Conservation (phyloP, 306 rosid species). For the Canavalia gladiata region DNA sequence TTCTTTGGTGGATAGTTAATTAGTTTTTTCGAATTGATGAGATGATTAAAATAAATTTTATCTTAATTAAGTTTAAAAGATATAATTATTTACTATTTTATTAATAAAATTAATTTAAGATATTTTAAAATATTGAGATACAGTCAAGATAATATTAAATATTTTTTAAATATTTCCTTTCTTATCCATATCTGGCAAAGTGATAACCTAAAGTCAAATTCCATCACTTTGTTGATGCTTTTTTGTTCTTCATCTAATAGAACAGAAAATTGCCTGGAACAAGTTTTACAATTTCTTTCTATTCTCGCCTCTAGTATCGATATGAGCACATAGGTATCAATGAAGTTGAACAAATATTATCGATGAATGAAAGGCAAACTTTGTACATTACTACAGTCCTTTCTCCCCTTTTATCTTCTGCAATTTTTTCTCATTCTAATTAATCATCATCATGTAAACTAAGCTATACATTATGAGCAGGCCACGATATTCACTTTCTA, state of each 20-base stretch:
- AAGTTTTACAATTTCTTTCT: neutral
- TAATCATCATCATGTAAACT: constrained; percentile 17
- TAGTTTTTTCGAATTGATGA: no score
- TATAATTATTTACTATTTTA: no score
- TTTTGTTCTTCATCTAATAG: neutral
- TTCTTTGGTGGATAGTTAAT: no score
- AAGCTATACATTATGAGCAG: constrained; percentile 21
- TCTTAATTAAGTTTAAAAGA: no score
- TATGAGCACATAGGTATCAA: no score
- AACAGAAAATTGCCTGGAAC: constrained; percentile 25
- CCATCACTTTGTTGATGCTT: neutral
- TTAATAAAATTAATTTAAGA: no score
- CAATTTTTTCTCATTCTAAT: neutral
- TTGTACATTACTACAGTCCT: neutral
- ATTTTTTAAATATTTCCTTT: neutral
- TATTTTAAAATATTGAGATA: no score
- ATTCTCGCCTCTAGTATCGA: neutral
- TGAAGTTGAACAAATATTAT: neutral
- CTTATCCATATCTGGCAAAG: neutral
- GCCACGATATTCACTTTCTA: neutral
- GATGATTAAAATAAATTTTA: no score
- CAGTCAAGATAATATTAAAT: no score
- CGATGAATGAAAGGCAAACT: constrained; percentile 1
- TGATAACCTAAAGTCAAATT: neutral
- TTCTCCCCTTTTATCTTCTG: constrained; percentile 10